Evolutionary conservation across 164 flowering plant genomes (phyloP), one percentile per base, ranked within the genome.

Genomic region (Annona squamosa): DNA sequence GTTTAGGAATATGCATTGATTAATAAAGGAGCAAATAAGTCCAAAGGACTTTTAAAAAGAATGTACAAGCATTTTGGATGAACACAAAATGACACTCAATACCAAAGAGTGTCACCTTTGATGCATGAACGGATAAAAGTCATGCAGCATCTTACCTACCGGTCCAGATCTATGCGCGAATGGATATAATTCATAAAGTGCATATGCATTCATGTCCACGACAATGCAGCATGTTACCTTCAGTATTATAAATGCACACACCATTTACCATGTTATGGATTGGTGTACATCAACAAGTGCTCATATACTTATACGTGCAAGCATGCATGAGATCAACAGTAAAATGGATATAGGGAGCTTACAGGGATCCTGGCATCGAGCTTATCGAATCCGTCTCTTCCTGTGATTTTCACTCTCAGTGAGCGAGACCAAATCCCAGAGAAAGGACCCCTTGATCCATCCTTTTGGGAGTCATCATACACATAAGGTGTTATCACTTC

Each of bases 331-430:
- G 37, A n/a, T 6, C 65, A 48, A 0, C 12, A 41, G 67, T 17
- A 2, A 62, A 41, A 19, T 10, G 47, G 69, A n/a, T 2, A 63
- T 42, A 12, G 46, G 64, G 48, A 77, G 81, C 94, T 89, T 85
- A 95, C 99, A 74, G 96, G 98, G 77, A 92, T 90, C 71, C 93
- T 83, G 63, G 93, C 81, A 78, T 91, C 98, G 68, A 95, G 97
- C 80, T 86, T 95, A 86, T 92, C 99, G 78, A 83, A 73, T 77
- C 99, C 98, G 88, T 92, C 97, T 75, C 86, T 82, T 73, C 97
- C 99, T 46, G 87, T 95, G 63, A 92, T 88, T 83, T 83, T 95
- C 75, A 95, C 78, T 81, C 99, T 88, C 83, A 95, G 75, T 5
- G 86, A 85, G 71, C 98, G 89, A 37, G 97, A 88, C 96, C 97